Evolutionary conservation across 2,329 filamentous ascomycete species (phyloP), one percentile per base, ranked within the genome.

Genomic region (Domatiomyces globalis): DNA sequence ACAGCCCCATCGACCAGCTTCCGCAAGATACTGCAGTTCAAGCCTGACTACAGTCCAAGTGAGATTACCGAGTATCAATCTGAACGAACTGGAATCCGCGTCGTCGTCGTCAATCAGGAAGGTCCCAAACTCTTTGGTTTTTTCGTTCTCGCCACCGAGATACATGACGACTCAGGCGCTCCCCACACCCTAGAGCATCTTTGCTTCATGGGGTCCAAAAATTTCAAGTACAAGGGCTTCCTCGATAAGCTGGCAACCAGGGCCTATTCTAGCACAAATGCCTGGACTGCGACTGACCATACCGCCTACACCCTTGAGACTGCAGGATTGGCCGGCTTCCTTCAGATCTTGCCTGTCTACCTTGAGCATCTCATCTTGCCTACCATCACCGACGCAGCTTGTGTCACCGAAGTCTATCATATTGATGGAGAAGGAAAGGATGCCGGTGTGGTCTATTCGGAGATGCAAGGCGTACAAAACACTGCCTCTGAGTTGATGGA

Each of bases 391-490:
- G 90, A 98, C 66, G 85, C 89, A 51, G 87, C 81, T 9, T 95
- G 94, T 65, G 84, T 90, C 58, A 98, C 92, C 2, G 92, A 98
- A 67, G 92, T 98, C 1, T 88, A 95, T 71, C 92, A 98, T 65
- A 79, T 98, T 51, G 87, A 98, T 64, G 90, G 87, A 15, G 81
- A 86, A 59, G 92, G 92, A 51, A 85, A 96, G 57, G 92, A 98
- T 75, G 92, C 92, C 43, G 92, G 88, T 56, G 89, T 95, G 1
- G 92, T 98, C 7, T 98, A 98, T 69, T 95, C 90, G 0, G 92
- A 98, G 69, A 98, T 98, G 92, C 92, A 98, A 69, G 92, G 83
- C 20, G 81, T 95, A 1, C 85, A 96, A 64, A 94, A 94, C 64
- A 83, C 80, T 49, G 82, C 85, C 58, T 74, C 76, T 6, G 87